Percentiles rank a stretch among this genome's conserved stretches.
Conservation (phyloP, 1,284 basidiomycete species). For the Ganoderma multipileum region DNA sequence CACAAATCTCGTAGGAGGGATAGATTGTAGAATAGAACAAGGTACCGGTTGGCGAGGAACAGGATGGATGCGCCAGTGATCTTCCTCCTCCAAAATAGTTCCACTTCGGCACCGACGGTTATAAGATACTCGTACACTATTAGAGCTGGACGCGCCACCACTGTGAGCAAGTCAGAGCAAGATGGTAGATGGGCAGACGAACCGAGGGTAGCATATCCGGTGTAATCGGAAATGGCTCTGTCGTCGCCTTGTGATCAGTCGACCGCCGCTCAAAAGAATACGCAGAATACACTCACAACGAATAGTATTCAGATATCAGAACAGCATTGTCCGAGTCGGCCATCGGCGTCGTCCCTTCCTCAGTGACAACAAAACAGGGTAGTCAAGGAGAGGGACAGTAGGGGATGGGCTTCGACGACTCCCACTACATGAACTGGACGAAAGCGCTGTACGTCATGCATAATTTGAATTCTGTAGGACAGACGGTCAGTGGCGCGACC, state of each 20-base stretch:
- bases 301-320: background rate
- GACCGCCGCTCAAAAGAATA: background rate
- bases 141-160: background rate
- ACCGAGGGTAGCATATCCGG: background rate
- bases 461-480: background rate
- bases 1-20: background rate
- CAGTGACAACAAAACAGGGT: background rate
- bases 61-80: conserved; percentile 13
- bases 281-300: background rate
- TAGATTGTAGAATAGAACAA: background rate
- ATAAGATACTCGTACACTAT: conserved; percentile 15
- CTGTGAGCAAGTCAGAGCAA: background rate
- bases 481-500: background rate
- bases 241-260: background rate
- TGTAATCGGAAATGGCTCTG: background rate
- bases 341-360: background rate
- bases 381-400: background rate
- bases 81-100: conserved; percentile 15
- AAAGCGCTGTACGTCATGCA: background rate
- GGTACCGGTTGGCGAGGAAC: conserved; percentile 16
- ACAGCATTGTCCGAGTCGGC: background rate
- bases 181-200: background rate
- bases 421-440: background rate
- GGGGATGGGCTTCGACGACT: background rate
- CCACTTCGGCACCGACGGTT: conserved; percentile 13